Evolutionary conservation across 306 rosid species (phyloP), one percentile per base, ranked within the genome.

Genomic region (Malus sieversii): DNA sequence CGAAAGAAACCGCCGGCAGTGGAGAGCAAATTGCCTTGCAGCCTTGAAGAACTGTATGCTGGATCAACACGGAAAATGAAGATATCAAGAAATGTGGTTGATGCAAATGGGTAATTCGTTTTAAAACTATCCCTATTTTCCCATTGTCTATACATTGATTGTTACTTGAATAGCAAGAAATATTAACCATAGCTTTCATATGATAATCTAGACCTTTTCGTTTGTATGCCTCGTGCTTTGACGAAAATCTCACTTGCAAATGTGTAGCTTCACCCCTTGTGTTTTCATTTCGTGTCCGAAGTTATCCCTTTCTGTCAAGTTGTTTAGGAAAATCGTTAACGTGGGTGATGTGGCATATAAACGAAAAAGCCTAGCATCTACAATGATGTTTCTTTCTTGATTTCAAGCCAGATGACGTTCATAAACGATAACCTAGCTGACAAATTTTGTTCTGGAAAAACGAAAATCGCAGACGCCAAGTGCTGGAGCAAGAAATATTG

Each of bases 41-140:
- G 82, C 84, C 89, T 95, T 80, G 92, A 84, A 68, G 97, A 92
- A 85, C 79, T 95, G 23, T 92, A 86, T 81, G n/a, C 93, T 60
- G 99, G 99, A 63, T 92, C 99, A 6, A 90, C 96, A 1, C 85
- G 99, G 90, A 95, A 92, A 85, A 95, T 95, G 99, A 95, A 95
- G 87, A 95, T 95, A 81, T 92, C 97, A 72, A 92, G 99, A 75
- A 88, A 83, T 19, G 75, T 75, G 2, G 80, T 84, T 4, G 88
- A 86, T 86, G 80, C 80, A 57, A 84, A 81, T 5, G 93, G 98
- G 98, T 95, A 80, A 5, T 82, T 78, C 19, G 15, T 65, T 65
- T 72, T 60, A 57, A 76, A 75, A 55, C 19, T 27, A 16, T 59
- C 44, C 8, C 73, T 32, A 6, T 20, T 14, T 38, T 77, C 40